Base-by-base conservation (phyloP, 208 protist genomes). In the Acanthamoeba quina region DNA sequence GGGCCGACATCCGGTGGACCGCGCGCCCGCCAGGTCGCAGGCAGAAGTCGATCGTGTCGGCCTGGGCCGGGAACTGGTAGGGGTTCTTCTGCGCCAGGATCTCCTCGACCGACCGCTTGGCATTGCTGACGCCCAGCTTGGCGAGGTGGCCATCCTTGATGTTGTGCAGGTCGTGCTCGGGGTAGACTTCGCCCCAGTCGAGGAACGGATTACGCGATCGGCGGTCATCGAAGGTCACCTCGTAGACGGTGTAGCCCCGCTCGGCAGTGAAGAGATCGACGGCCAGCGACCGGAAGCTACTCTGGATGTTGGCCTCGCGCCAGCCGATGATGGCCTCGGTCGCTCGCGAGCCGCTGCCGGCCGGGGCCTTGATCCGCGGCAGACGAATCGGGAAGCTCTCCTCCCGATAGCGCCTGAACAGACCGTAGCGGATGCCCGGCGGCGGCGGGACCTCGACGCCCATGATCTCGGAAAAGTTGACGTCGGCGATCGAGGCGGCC, bases 351-450 rank as follows among this genome's bases (percentile, higher is more conserved):
- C 47, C 47, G 47, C 47, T 49, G 47, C 47, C 47, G 47, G 47
- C 47, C 47, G 47, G 47, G 47, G 47, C 47, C 47, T 49, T 49
- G 47, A 49, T 49, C 47, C 47, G 47, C 9, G 47, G 64, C 64
- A 72, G 64, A 24, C 64, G 64, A 15, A 41, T 19, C 9, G 64
- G 64, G 17, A 72, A 72, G 64, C 29, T 72, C 9, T 72, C 64
- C 64, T 72, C 64, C 13, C 64, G 64, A 21, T 72, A 72, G 26
- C 64, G 64, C 64, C 34, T 72, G 64, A 72, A 72, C 13, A 72
- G 64, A 29, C 64, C 64, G 64, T 24, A 72, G 64, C 31, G 29
- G 31, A 72, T 13, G 29, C 9, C 64, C 3, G 64, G 0, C 3
- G 64, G 0, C 29, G 21, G 62, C 62, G 21, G n/a, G 62, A n/a